Base-by-base conservation (phyloP, 1,284 basidiomycete species). In the Psilocybe mexicana region DNA sequence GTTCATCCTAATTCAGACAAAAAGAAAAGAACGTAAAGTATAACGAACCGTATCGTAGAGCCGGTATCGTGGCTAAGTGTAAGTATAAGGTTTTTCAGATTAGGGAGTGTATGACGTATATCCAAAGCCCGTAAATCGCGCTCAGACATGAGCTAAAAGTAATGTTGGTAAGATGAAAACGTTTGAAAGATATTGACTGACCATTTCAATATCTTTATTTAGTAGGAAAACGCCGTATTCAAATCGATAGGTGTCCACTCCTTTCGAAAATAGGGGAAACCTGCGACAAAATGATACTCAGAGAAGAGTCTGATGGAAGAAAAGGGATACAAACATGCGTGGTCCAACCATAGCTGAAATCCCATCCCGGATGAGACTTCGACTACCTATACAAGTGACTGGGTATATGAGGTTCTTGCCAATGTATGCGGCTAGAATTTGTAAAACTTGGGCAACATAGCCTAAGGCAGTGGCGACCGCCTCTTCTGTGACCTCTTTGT, bases 131-230 rank as follows among this genome's bases (percentile, higher is more conserved):
- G 88, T 56, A 98, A 80, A 69, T 94, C 87, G 18, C 90, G 85
- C 66, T 95, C 92, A 61, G 85, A 81, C 95, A 96, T 96, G 56
- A 97, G 83, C 93, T 97, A 65, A 30, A 54, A 47, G 47, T 38
- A 61, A 50, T 33, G 60, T 54, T 54, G 58, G 56, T 62, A 55
- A 56, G 36, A 10, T 36, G 36, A 26, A 24, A 43, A 18, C 51
- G 25, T 14, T 30, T 52, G 47, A 24, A 50, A 24, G 6, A 54
- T 58, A 11, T 54, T 43, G 36, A 66, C 84, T 65, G 65, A 95
- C 94, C 82, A 94, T 81, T 76, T 99, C 96, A 63, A 99, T 94
- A 71, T 99, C 82, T 76, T 99, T 99, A 79, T 99, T 99, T 40
- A 99, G 79, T 48, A 99, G 75, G 71, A 97, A 99, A 3, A 98